Conservation (phyloP, 2,329 filamentous ascomycete species). For the Magnaporthiopsis incrustans region DNA sequence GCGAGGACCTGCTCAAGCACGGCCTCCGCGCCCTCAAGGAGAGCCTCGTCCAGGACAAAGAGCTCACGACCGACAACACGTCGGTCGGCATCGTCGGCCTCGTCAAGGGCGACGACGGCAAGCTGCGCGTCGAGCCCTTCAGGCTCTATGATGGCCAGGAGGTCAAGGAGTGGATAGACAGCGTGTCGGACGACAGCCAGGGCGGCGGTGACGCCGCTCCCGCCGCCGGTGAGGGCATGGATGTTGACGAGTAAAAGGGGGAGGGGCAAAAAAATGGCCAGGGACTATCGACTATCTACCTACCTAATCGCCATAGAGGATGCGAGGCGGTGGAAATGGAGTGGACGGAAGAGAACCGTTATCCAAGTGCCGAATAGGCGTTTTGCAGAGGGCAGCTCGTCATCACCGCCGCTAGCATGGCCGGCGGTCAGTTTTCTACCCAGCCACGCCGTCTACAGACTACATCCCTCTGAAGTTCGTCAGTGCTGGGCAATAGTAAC, state of each 20-base stretch:
- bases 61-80: conserved; percentile 94
- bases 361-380: neutral
- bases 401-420: neutral
- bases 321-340: neutral
- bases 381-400: neutral
- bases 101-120: conserved; percentile 36
- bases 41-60: conserved; percentile 92
- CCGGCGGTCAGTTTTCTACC: neutral
- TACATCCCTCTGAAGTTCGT: neutral
- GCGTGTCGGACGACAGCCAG: conserved; percentile 50
- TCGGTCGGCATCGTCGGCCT: conserved; percentile 68
- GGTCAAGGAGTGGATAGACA: conserved; percentile 78
- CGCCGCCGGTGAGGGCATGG: conserved; percentile 28
- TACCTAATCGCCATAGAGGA: neutral
- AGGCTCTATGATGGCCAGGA: conserved; percentile 86
- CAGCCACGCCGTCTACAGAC: no score
- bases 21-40: conserved; percentile 89
- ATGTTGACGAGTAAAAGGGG: conserved; percentile 21
- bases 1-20: conserved; percentile 86
- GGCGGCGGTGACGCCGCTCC: conserved; percentile 32
- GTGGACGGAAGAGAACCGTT: neutral
- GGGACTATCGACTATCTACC: neutral
- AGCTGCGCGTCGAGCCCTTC: conserved; percentile 66
- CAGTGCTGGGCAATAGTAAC: neutral
- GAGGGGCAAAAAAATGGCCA: neutral